These are phyloP conservation scores for Buxus sempervirens DNA, from an alignment of 164 flowering plant genomes.

Conservation along the genomic window DNA sequence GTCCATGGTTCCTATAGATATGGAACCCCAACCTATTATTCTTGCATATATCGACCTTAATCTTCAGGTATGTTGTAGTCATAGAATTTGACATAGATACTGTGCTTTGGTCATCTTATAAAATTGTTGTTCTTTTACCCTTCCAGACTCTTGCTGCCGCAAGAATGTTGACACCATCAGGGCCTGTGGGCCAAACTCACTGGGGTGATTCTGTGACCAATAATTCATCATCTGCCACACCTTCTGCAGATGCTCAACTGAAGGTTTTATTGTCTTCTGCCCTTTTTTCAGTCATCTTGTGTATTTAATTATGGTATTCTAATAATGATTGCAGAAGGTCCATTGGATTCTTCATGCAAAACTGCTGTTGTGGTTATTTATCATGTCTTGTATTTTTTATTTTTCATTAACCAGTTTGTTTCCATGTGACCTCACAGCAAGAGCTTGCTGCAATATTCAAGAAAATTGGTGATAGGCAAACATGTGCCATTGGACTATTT, in stretches of 20 bases:
- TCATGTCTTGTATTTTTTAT: background rate
- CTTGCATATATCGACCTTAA: conserved; percentile 98
- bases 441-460: conserved; percentile 98
- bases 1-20: conserved; percentile 98
- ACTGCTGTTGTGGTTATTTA: background rate
- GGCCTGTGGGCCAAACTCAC: conserved; percentile 85
- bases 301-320: background rate
- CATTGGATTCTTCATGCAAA: too few relatives aligned
- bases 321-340: too few relatives aligned
- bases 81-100: background rate
- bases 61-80: conserved; percentile 67
- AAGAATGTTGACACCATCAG: conserved; percentile 91
- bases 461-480: conserved; percentile 98
- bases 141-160: conserved; percentile 98
- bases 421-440: conserved; percentile 53
- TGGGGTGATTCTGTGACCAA: conserved; percentile 91
- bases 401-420: background rate
- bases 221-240: conserved; percentile 70
- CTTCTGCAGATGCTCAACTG: conserved; percentile 92
- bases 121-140: background rate
- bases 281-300: background rate
- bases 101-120: background rate
- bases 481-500: conserved; percentile 87
- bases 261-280: conserved; percentile 48
- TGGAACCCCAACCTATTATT: conserved; percentile 95